Evolutionary conservation across 768 basidiomycete species (phyloP), one percentile per base, ranked within the genome.

Genomic region (Pisolithus marmoratus): DNA sequence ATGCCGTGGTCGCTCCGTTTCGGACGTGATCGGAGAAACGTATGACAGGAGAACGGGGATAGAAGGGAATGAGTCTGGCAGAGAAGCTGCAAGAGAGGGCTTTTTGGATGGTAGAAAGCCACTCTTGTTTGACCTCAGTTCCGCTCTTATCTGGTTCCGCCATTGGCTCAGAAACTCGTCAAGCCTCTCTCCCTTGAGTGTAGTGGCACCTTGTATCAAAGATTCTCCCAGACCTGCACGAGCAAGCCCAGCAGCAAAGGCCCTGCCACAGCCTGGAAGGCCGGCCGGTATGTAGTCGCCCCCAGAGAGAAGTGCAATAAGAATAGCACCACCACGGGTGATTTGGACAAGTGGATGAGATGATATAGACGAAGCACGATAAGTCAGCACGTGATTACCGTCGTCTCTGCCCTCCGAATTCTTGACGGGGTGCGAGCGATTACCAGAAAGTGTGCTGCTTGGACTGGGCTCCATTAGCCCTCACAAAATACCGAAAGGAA

Each of bases 251-350:
- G 84, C 81, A 0, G 93, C 83, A 44, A 82, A 90, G 20, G 76
- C 77, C 20, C 79, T 70, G 3, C 91, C 91, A 58, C 84, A 90
- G 5, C 84, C 75, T 8, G 72, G 62, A 8, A 90, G 69, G 17
- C 88, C 88, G 14, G 75, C 85, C 46, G 81, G 80, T 48, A 88
- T 79, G 58, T 96, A 97, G 66, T 97, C 94, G 1, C 94, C 94
- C 0, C 94, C 94, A n/a, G 83, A 83, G 60, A 94, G 74, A 1
- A 94, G 74, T 2, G 84, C 92, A 40, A 94, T 85, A 23, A 94
- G 80, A 48, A 94, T 85, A 58, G 90, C 74, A 2, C 91, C 90
- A 26, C 82, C 68, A 26, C 70, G 67, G 20, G 71, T 85, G 29
- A 87, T 82, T 19, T 80, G 57, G 41, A 80, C 65, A 1, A 72